Base-by-base conservation (phyloP, 106 monocot species). In the Agapanthus africanus region DNA sequence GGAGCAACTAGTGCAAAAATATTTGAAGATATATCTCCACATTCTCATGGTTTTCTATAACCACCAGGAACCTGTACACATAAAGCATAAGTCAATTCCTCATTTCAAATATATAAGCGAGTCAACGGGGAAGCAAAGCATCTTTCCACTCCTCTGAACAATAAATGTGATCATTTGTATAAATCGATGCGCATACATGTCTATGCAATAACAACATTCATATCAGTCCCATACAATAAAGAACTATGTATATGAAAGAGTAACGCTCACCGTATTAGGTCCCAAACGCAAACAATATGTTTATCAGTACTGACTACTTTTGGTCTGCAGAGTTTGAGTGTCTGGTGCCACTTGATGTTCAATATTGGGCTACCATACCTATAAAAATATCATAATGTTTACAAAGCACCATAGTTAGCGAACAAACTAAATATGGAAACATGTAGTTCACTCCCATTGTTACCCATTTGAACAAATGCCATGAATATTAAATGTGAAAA, bases 341-440 rank as follows among this genome's bases (percentile, higher is more conserved):
- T 95, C 65, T 84, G 85, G 64, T 95, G 91, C 95, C 95, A 95
- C 72, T 91, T 91, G 39, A 95, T 88, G 63, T 74, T 77, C 19
- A 91, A 61, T 71, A 95, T 91, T 28, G 83, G 81, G 49, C 81
- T 85, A 52, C 88, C 88, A 72, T 95, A 88, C 85, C 95, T 95
- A 66, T 23, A 83, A 52, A 36, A 56, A 28, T 14, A 71, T 27
- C 32, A 37, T 0, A 62, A 62, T 18, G 35, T 62, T 52, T 28
- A 62, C 62, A 62, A 62, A 37, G 4, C 13, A 36, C 34, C 36
- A n/a, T 33, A 16, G 35, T 62, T 62, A 28, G 11, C 14, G 19
- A 62, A 62, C 26, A 11, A 52, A 52, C 23, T 52, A 52, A 52
- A 0, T 52, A n/a, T n/a, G n/a, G n/a, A n/a, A n/a, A n/a, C n/a